Evolutionary conservation across 2,329 filamentous ascomycete species (phyloP), one percentile per base, ranked within the genome.

Genomic region (Aspergillus neoniger): DNA sequence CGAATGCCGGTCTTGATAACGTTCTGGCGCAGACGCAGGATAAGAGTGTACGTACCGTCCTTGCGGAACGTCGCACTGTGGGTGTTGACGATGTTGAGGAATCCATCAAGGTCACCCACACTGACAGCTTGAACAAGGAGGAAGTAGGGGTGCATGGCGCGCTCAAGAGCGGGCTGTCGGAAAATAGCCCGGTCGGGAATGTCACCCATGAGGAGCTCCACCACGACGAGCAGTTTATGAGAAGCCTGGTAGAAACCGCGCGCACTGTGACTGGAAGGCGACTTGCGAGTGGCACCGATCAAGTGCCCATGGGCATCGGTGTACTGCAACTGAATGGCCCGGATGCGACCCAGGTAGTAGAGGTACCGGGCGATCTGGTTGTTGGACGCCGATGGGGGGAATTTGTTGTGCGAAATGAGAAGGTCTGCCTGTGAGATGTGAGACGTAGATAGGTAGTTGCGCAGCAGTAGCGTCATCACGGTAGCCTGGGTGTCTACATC

Each of bases 1-100:
- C 95, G 92, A 65, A 99, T 96, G 67, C 95, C 95, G 3, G 95
- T 99, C 84, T 96, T 96, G 86, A 99, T 98, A 73, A 99, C 95
- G 74, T 99, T 99, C 79, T 99, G 95, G 69, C 95, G 89, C 63
- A 99, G 85, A 64, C 95, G 93, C 65, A 98, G 85, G 70, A 98
- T 96, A 60, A 99, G 84, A 10, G 93, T 96, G 82, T 98, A 98
- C 19, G 94, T 98, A 59, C 91, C 91, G 75, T 99, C 95, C 67
- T 90, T 89, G 72, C 92, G 90, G 88, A 98, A 99, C 10, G 88
- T 89, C 48, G 91, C 87, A 60, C 89, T 88, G 74, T 96, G 88
- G 53, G 88, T 85, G 69, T 90, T 89, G 63, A 98, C 93, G 48
- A 90, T 88, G 67, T 88, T 91, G 77, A 96, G 85, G 76, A 99